Evolutionary conservation across 257 asterid species (phyloP).

Genomic region (Nemophila menziesii): DNA sequence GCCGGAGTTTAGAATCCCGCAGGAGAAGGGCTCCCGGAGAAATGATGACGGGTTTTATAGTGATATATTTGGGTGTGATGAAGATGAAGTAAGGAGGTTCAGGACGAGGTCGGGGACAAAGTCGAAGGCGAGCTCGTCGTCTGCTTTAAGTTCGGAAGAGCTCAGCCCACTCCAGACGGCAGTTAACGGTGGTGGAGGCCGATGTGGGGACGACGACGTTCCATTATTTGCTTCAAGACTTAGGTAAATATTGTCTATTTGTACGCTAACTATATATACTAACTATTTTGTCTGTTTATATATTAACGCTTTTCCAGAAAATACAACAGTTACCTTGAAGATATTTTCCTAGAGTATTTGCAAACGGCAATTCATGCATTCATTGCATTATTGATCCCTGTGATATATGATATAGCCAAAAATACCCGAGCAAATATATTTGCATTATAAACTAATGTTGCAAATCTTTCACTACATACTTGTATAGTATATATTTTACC

Average conservation of each 20-base stretch:
- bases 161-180: slow-evolving; percentile 63
- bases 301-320: neutral
- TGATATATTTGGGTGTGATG: slow-evolving; percentile 59
- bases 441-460: no score
- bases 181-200: slow-evolving; percentile 10
- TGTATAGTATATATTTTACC: no score
- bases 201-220: slow-evolving; percentile 28
- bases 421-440: no score
- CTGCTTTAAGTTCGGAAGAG: slow-evolving; percentile 63
- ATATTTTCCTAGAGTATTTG: no score
- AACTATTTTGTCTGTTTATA: neutral
- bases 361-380: no score
- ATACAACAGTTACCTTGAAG: neutral
- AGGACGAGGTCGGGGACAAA: slow-evolving; percentile 38
- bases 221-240: slow-evolving; percentile 45
- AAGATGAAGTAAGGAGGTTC: slow-evolving; percentile 37
- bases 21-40: slow-evolving; percentile 10
- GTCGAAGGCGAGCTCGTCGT: slow-evolving; percentile 53
- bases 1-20: slow-evolving; percentile 63
- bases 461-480: no score
- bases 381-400: no score
- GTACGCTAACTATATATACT: neutral
- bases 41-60: slow-evolving; percentile 33
- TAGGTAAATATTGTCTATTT: slow-evolving; percentile 26
- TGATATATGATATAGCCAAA: no score